A percentile compares a stretch with the other conserved stretches of the same genome.
These are phyloP conservation scores for Hibiscus trionum DNA, from an alignment of 345 rosid species.

Conservation along the genomic window DNA sequence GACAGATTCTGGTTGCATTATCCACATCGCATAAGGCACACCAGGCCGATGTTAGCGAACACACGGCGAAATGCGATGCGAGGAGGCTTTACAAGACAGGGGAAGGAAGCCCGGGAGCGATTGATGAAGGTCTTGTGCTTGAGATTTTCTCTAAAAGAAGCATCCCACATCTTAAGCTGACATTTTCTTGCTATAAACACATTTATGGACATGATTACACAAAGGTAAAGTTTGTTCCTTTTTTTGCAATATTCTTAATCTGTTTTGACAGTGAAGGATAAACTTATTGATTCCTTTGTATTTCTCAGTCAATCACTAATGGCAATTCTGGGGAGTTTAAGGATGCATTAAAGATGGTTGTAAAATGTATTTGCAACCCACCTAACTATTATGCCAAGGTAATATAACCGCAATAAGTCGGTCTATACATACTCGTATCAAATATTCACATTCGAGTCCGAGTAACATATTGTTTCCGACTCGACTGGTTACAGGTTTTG, in stretches of 20 bases:
- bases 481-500: conserved; percentile 23
- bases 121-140: conserved; percentile 45
- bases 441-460: not conserved
- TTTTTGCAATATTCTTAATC: not conserved
- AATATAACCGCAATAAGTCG: not conserved
- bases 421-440: not conserved
- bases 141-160: conserved; percentile 64
- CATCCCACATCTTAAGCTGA: conserved; percentile 52
- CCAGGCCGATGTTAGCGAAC: conserved; percentile 50
- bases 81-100: conserved; percentile 47
- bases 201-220: conserved; percentile 59
- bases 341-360: conserved; percentile 34
- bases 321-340: conserved; percentile 31
- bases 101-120: conserved; percentile 38
- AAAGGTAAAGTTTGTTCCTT: conserved; percentile 25
- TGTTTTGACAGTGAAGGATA: not conserved
- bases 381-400: conserved; percentile 52
- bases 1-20: conserved; percentile 53
- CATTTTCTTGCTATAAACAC: conserved; percentile 48
- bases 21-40: conserved; percentile 61
- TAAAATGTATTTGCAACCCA: conserved; percentile 45
- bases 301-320: conserved; percentile 33
- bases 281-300: not conserved
- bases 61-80: conserved; percentile 53
- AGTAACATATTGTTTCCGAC: not conserved